Percentiles rank a stretch among this genome's conserved stretches.
These are phyloP conservation scores for Ensete glaucum DNA, from an alignment of 176 grass and related monocot species.

Conservation along the genomic window DNA sequence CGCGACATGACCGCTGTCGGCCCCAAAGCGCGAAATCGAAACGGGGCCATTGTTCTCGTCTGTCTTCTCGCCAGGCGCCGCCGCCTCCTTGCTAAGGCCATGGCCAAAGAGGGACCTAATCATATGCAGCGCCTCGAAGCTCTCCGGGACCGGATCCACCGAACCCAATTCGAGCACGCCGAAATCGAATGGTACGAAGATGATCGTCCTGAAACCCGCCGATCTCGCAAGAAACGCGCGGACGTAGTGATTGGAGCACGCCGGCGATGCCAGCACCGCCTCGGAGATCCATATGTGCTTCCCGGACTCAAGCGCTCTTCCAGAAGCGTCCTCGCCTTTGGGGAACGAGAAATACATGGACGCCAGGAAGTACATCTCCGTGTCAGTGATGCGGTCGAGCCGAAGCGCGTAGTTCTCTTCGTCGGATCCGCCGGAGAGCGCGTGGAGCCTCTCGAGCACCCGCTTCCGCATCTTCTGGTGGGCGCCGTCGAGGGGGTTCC, in stretches of 20 bases:
- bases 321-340: conserved; percentile 5
- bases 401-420: conserved; percentile 19
- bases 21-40: background rate
- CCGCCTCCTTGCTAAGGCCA: background rate
- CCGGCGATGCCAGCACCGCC: background rate
- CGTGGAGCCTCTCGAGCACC: conserved; percentile 17
- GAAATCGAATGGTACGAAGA: conserved; percentile 1
- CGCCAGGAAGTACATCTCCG: conserved; percentile 18
- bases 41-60: background rate
- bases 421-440: conserved; percentile 9
- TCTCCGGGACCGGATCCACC: conserved; percentile 7
- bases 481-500: background rate
- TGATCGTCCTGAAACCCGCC: conserved; percentile 6
- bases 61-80: background rate
- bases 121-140: conserved; percentile 10
- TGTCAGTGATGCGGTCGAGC: conserved; percentile 12
- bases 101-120: background rate
- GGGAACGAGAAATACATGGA: conserved; percentile 23
- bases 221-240: conserved; percentile 12
- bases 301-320: background rate
- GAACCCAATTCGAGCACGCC: conserved; percentile 18
- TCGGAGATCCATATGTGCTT: conserved; percentile 15
- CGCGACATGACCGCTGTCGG: background rate
- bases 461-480: conserved; percentile 23
- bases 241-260: conserved; percentile 9